phyloP scores from a whole-genome alignment of 305 asterid genomes.

The Fraxinus floribunda region DNA sequence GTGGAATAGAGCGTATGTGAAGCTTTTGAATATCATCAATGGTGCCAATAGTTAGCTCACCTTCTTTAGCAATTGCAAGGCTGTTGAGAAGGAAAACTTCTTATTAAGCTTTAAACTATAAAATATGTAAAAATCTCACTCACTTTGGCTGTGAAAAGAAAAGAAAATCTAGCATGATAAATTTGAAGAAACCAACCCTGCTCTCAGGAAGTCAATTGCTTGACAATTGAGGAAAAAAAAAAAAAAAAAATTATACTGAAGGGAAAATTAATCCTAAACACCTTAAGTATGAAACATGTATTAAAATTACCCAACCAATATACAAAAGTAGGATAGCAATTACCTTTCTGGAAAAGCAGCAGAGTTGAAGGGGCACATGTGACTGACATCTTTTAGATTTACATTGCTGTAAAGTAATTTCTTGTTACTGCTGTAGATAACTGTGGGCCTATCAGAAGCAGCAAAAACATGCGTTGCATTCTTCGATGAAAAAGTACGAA shows the following conservation, averaged over 20 bases:
- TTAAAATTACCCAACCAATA: conserved; percentile 11
- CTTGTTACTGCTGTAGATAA: conserved; percentile 95
- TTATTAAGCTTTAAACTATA: conserved; percentile 4
- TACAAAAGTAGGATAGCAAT: conserved; percentile 12
- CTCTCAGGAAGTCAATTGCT: not conserved
- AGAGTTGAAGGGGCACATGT: conserved; percentile 98
- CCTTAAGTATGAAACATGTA: not conserved
- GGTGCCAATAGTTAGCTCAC: conserved; percentile 91
- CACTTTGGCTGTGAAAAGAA: not conserved
- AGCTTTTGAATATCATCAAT: conserved; percentile 98
- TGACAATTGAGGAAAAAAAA: not conserved
- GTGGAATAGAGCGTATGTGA: conserved; percentile 90
- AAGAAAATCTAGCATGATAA: not conserved
- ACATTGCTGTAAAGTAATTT: conserved; percentile 93
- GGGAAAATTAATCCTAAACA: not conserved
- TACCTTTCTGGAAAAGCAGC: conserved; percentile 99
- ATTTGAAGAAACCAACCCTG: not conserved
- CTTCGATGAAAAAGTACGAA: conserved; percentile 94
- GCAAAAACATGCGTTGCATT: conserved; percentile 94
- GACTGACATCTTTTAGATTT: conserved; percentile 88
- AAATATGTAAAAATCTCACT: not conserved
- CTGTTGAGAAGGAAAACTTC: conserved; percentile 40
- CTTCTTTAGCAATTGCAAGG: conserved; percentile 96
- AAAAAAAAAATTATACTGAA: not conserved
- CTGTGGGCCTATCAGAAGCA: conserved; percentile 96